Evolutionary conservation across 345 rosid species (phyloP).

Genomic region (Raphanus raphanistrum): DNA sequence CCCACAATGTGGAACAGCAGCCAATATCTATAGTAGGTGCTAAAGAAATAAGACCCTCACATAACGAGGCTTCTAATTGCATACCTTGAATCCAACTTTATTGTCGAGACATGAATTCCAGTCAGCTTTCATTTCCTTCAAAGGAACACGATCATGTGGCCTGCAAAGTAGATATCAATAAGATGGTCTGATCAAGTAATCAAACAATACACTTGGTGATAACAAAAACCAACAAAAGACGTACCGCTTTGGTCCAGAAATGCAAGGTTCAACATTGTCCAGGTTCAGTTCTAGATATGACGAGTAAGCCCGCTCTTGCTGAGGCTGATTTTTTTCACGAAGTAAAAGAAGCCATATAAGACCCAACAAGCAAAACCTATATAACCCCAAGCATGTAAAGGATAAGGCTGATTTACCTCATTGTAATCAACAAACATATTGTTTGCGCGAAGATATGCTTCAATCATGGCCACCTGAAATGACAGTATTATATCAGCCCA

Average conservation of each 20-base stretch:
- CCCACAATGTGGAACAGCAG: background rate
- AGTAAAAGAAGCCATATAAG: slow-evolving; percentile 12
- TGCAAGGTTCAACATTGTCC: slow-evolving; percentile 77
- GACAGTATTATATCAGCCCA: slow-evolving; percentile 1
- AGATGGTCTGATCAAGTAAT: background rate
- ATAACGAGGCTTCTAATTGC: slow-evolving; percentile 3
- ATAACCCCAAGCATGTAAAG: background rate
- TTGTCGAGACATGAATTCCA: slow-evolving; percentile 86
- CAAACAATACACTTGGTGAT: background rate
- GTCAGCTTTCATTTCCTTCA: slow-evolving; percentile 92
- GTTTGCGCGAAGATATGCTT: slow-evolving; percentile 80
- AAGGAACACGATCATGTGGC: slow-evolving; percentile 90
- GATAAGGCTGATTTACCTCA: slow-evolving; percentile 54
- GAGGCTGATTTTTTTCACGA: slow-evolving; percentile 29
- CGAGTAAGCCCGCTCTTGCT: slow-evolving; percentile 45
- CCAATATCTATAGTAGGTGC: background rate
- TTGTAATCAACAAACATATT: slow-evolving; percentile 89
- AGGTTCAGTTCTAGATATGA: slow-evolving; percentile 73
- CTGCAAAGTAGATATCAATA: slow-evolving; percentile 45
- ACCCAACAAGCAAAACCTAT: background rate
- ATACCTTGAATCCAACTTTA: slow-evolving; percentile 88
- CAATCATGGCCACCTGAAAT: slow-evolving; percentile 57
- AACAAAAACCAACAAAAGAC: slow-evolving; percentile 20
- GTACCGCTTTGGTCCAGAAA: slow-evolving; percentile 94
- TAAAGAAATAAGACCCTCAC: background rate